Base-by-base conservation (phyloP, 208 protist species). In the Trypanosoma melophagium region DNA sequence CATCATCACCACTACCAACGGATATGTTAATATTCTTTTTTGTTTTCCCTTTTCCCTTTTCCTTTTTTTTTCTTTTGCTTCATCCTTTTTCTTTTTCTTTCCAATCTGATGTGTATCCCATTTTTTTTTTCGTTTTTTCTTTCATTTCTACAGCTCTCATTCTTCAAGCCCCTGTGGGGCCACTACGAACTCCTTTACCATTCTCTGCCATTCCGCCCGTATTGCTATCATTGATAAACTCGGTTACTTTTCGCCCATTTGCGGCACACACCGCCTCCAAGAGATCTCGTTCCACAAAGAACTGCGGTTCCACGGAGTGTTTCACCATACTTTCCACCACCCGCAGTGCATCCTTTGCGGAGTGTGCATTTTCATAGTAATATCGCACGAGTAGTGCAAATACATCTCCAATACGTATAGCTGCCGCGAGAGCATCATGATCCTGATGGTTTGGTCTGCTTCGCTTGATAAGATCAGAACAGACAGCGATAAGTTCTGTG, bases 331-430 rank as follows among this genome's bases (percentile, higher is more conserved):
- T 89, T 62, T 97, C 85, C 52, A 98, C 75, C 31, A 96, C 85
- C 52, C 94, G 84, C 67, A 97, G 71, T 2, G 94, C 94, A 63
- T 97, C 90, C 47, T 81, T 76, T 14, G 82, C 45, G 64, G 97
- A 78, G 2, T 82, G 63, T 17, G 89, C 69, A 66, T 87, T 90
- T 41, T 89, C 83, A 66, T 84, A 84, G 71, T 98, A 97, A 57
- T 96, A 96, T 60, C 96, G 87, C 53, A 98, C 92, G 19, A 99
- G 84, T 9, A 98, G 79, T 10, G 95, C 96, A 71, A 95, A 99
- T 24, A 99, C 92, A 66, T 99, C 97, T 24, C 97, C 97, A 25
- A 98, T 82, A 55, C 96, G 85, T 22, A 99, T 74, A 21, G 93
- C 81, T 1, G 77, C 57, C 7, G 96, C 76, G 17, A 97, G 76